Conservation (phyloP, 73 alveolate species). For the Uronychia setigera region DNA sequence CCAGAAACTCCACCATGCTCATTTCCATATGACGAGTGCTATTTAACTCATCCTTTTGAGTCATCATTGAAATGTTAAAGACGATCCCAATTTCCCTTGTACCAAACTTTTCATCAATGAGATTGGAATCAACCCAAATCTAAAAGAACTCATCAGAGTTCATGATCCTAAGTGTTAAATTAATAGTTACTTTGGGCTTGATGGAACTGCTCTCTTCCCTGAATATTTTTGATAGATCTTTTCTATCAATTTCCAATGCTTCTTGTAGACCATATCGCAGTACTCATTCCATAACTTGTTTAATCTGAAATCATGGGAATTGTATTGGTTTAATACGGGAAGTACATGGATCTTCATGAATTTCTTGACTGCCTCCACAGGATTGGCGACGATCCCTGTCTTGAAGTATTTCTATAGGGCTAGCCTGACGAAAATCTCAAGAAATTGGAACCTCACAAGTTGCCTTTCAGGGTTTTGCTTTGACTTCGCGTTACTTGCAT, state of each 20-base stretch:
- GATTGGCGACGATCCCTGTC: conserved; percentile 33
- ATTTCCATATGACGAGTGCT: conserved; percentile 53
- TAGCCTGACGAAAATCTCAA: conserved; percentile 66
- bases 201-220: conserved; percentile 68
- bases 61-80: conserved; percentile 77
- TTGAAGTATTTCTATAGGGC: conserved; percentile 63
- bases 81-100: conserved; percentile 70
- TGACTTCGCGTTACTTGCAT: conserved; percentile 45
- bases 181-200: no score
- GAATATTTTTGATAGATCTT: conserved; percentile 60
- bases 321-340: conserved; percentile 43
- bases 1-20: conserved; percentile 62
- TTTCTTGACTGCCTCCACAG: conserved; percentile 66
- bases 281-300: conserved; percentile 71
- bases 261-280: conserved; percentile 72
- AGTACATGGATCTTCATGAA: conserved; percentile 43
- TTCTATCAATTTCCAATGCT: conserved; percentile 49
- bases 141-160: conserved; percentile 67
- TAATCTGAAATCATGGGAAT: conserved; percentile 76
- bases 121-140: conserved; percentile 54
- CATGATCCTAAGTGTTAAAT: conserved; percentile 81
- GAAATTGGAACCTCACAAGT: conserved; percentile 60
- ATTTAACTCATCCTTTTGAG: conserved; percentile 72
- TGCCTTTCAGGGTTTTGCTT: conserved; percentile 59
- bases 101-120: conserved; percentile 74